Evolutionary conservation across 768 basidiomycete genomes (phyloP).

Genomic region (Lentinula sp.): DNA sequence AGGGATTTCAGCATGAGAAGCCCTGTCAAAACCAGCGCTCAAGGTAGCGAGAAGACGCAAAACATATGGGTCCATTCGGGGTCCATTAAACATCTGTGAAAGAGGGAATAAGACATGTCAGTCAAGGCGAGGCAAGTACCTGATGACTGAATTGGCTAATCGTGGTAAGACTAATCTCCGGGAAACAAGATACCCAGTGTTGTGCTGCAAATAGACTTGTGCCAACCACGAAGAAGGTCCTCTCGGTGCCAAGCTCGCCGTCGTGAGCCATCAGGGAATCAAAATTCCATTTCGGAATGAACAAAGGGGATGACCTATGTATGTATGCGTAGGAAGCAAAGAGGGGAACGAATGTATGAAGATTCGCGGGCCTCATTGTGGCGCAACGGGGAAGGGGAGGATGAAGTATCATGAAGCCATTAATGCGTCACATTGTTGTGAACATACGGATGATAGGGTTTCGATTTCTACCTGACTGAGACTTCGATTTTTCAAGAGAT

Average conservation of each 20-base stretch:
- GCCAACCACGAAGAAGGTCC: slow-evolving; percentile 90
- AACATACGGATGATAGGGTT: too few species aligned
- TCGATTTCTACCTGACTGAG: too few species aligned
- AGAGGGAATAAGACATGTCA: slow-evolving; percentile 14
- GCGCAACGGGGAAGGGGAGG: too few species aligned
- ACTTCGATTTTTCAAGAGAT: too few species aligned
- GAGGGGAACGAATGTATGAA: too few species aligned
- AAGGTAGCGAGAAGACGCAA: slow-evolving; percentile 87
- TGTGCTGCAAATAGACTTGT: slow-evolving; percentile 17
- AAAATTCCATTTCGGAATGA: slow-evolving; percentile 66
- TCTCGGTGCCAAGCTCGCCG: slow-evolving; percentile 71
- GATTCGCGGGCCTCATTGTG: too few species aligned
- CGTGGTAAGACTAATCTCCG: slow-evolving; percentile 60
- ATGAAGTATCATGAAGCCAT: too few species aligned
- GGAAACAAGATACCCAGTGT: slow-evolving; percentile 76
- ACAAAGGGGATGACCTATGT: too few species aligned
- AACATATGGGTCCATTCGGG: slow-evolving; percentile 26
- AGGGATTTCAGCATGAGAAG: slow-evolving; percentile 89
- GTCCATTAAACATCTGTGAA: slow-evolving; percentile 73
- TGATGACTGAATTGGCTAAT: slow-evolving; percentile 37
- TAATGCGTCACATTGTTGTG: too few species aligned
- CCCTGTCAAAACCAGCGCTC: slow-evolving; percentile 95
- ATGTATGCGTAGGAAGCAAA: too few species aligned
- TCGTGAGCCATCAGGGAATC: slow-evolving; percentile 46
- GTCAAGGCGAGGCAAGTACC: slow-evolving; percentile 15